phyloP scores from a whole-genome alignment of 2,329 filamentous ascomycete species.

The Diaporthe destruens region DNA sequence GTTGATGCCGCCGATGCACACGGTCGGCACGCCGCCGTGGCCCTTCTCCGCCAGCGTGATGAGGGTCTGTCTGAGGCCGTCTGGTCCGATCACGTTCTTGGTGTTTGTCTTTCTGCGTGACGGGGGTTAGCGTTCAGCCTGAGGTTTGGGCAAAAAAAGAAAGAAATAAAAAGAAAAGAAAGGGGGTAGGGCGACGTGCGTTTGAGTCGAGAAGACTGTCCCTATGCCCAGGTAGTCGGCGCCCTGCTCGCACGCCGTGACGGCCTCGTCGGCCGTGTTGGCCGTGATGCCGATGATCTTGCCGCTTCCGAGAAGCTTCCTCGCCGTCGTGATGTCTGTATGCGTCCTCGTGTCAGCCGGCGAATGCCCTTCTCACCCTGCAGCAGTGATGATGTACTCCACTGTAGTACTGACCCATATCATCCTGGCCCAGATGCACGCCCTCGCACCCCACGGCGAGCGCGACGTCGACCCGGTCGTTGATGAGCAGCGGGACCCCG shows the following conservation, averaged over 20 bases:
- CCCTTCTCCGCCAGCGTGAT: constrained; percentile 65
- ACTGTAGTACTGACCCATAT: constrained; percentile 72
- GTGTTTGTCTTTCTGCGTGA: constrained; percentile 81
- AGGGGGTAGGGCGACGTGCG: constrained; percentile 61
- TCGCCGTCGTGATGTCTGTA: constrained; percentile 72
- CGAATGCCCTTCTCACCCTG: no score
- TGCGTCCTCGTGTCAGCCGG: not conserved
- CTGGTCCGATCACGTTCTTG: constrained; percentile 82
- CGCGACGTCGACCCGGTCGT: constrained; percentile 92
- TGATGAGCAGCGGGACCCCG: constrained; percentile 86
- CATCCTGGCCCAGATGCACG: constrained; percentile 95
- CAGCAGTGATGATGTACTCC: no score
- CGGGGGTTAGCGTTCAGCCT: not conserved
- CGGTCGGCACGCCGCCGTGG: constrained; percentile 67
- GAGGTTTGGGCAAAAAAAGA: not conserved
- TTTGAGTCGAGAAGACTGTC: constrained; percentile 87
- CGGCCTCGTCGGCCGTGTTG: constrained; percentile 79
- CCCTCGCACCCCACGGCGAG: constrained; percentile 89
- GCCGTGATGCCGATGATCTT: constrained; percentile 92
- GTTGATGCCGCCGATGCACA: constrained; percentile 93
- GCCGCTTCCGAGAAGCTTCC: constrained; percentile 77
- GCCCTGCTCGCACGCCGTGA: constrained; percentile 78
- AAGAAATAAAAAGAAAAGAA: no score
- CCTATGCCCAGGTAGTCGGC: constrained; percentile 93
- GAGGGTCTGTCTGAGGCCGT: constrained; percentile 77